Percentiles rank a stretch among this genome's conserved stretches.
Conservation (phyloP, 2,329 filamentous ascomycete genomes). For the Exophiala viscosa region DNA sequence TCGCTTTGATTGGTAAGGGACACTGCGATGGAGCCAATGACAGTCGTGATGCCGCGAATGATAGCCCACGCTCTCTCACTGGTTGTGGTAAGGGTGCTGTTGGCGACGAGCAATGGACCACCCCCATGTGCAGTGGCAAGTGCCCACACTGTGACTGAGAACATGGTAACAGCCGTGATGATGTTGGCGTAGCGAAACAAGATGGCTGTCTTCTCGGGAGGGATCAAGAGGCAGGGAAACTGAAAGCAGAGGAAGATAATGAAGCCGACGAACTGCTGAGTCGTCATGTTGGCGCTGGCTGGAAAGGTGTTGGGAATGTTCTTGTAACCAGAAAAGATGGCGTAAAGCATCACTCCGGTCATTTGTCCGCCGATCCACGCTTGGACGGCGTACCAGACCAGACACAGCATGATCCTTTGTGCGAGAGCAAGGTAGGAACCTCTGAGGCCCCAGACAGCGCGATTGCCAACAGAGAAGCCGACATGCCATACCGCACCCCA, state of each 20-base stretch:
- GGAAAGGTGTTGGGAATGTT: constrained; percentile 12
- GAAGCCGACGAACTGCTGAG: constrained; percentile 12
- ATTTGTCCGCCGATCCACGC: neutral
- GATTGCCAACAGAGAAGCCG: neutral
- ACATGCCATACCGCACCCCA: neutral
- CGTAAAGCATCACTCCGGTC: neutral
- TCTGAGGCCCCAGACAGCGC: neutral
- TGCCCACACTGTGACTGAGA: constrained; percentile 11
- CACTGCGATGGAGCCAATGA: constrained; percentile 43
- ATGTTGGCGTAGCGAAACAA: constrained; percentile 9
- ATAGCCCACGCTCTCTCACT: constrained; percentile 1
- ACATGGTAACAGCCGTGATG: constrained; percentile 8
- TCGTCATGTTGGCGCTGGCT: constrained; percentile 8
- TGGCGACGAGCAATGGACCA: neutral
- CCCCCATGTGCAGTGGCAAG: neutral
- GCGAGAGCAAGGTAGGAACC: neutral
- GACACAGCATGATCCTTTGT: neutral
- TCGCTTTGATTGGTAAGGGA: constrained; percentile 46
- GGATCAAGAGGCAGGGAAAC: constrained; percentile 8
- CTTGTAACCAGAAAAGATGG: constrained; percentile 3
- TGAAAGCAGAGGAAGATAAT: constrained; percentile 15
- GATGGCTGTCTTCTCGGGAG: constrained; percentile 10
- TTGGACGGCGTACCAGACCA: neutral
- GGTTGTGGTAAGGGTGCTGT: neutral
- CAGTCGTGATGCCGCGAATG: constrained; percentile 35